These are phyloP conservation scores for Boletus coccyginus DNA, from an alignment of 768 basidiomycete genomes.

Conservation along the genomic window DNA sequence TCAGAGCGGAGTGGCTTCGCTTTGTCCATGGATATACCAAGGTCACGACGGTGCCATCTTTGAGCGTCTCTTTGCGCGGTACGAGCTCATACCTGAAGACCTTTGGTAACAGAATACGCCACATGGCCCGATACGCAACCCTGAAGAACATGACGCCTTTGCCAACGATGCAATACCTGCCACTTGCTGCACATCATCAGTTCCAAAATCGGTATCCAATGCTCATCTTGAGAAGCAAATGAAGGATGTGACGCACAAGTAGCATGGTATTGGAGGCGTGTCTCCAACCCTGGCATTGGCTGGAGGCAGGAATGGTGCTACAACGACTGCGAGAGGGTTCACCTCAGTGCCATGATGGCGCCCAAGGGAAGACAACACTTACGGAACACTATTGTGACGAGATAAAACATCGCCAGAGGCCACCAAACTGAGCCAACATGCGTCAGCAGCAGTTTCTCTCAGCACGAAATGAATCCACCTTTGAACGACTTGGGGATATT, in stretches of 20 bases:
- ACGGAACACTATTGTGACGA: slow-evolving; percentile 51
- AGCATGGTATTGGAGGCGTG: slow-evolving; percentile 59
- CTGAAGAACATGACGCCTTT: slow-evolving; percentile 47
- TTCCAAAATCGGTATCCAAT: slow-evolving; percentile 31
- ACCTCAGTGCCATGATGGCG: slow-evolving; percentile 8
- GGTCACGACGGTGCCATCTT: slow-evolving; percentile 54
- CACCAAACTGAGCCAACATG: slow-evolving; percentile 44
- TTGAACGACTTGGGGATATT: slow-evolving; percentile 51
- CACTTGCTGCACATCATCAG: neutral
- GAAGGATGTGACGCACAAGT: slow-evolving; percentile 34
- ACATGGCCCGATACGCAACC: slow-evolving; percentile 51
- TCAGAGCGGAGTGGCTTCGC: too few species aligned
- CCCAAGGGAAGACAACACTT: slow-evolving; percentile 14
- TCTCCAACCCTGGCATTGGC: slow-evolving; percentile 50
- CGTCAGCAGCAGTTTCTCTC: slow-evolving; percentile 4
- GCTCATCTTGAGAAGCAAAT: slow-evolving; percentile 29
- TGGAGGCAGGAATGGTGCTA: slow-evolving; percentile 55
- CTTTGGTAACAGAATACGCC: slow-evolving; percentile 49
- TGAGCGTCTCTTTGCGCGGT: slow-evolving; percentile 45
- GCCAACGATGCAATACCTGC: slow-evolving; percentile 52
- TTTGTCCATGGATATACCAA: slow-evolving; percentile 34
- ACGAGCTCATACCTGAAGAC: slow-evolving; percentile 48
- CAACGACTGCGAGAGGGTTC: slow-evolving; percentile 37
- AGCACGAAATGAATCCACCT: slow-evolving; percentile 22
- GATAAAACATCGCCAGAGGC: slow-evolving; percentile 53